These are phyloP conservation scores for Calendula officinalis DNA, from an alignment of 129 eudicot species.

Conservation along the genomic window DNA sequence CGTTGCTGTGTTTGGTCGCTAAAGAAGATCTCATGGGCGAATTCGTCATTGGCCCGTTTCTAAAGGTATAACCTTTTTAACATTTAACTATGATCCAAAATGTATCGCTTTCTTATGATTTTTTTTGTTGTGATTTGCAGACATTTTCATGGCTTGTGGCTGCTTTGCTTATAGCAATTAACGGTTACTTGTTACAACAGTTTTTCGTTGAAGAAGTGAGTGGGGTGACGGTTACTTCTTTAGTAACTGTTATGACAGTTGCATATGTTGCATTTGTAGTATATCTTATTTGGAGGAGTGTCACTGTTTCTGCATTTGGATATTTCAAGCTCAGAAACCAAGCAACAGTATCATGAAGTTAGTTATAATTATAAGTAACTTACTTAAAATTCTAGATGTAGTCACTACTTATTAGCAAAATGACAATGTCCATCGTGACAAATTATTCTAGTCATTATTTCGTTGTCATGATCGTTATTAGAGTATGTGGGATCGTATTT, in stretches of 20 bases:
- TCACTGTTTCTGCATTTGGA: slow-evolving; percentile 38
- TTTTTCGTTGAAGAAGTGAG: slow-evolving; percentile 68
- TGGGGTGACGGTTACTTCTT: slow-evolving; percentile 47
- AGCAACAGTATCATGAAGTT: slow-evolving; percentile 6
- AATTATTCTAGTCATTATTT: slow-evolving; percentile 6
- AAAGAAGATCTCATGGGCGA: slow-evolving; percentile 89
- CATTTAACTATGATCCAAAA: not conserved
- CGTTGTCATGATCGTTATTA: slow-evolving; percentile 6
- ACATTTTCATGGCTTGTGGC: slow-evolving; percentile 84
- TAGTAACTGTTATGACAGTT: slow-evolving; percentile 41
- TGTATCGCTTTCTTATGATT: not conserved
- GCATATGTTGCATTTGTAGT: slow-evolving; percentile 59
- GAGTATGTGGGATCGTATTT: slow-evolving; percentile 5
- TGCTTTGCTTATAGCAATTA: slow-evolving; percentile 73
- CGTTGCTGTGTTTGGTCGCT: slow-evolving; percentile 82
- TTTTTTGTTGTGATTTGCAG: slow-evolving; percentile 36
- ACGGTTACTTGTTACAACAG: slow-evolving; percentile 75
- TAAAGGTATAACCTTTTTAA: slow-evolving; percentile 51
- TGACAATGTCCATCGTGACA: slow-evolving; percentile 1
- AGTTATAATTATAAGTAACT: slow-evolving; percentile 5
- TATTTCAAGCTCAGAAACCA: slow-evolving; percentile 29
- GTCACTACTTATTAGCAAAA: not conserved
- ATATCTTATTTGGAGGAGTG: slow-evolving; percentile 58
- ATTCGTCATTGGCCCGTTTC: slow-evolving; percentile 66
- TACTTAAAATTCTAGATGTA: not conserved